Evolutionary conservation across 495 filamentous ascomycete species (phyloP), one percentile per base, ranked within the genome.

Genomic region (Mycothermus thermophilus): DNA sequence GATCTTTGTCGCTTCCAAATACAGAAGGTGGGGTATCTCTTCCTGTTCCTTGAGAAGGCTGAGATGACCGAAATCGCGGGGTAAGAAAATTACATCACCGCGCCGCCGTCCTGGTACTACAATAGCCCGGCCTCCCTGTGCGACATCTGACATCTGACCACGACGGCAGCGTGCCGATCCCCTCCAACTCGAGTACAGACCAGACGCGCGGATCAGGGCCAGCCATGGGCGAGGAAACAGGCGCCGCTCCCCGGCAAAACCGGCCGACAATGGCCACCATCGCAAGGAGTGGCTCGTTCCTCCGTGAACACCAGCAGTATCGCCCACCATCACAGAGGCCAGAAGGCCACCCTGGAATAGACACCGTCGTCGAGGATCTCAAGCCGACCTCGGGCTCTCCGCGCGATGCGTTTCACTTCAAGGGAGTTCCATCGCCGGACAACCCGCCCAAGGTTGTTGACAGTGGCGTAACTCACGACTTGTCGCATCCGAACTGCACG

Each of bases 271-370:
- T 73, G 42, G 56, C 55, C 18, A 43, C 52, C 14, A 47, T 54
- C 14, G 66, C 80, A 64, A 70, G 75, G 37, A 77, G 74, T 57
- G 68, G 67, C 45, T 81, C 77, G 22, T 81, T 78, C 54, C 66
- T 83, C 23, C 64, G 73, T 31, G 78, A 81, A 37, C 77, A 81
- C 41, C 77, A 81, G 47, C 79, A 83, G 41, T 83, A 83, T 45
- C 79, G 77, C 34, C 69, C 77, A 8, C 71, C 72, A n/a, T n/a
- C n/a, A 9, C 60, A 61, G 39, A 58, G 59, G 42, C 55, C 50
- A 15, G 68, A 71, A 30, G 60, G 51, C 37, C 63, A 69, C 40
- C 63, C 71, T 44, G 65, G 62, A 16, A 70, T 71, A 32, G 69
- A 70, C 40, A 67, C 64, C 18, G 66, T 71, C 11, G 60, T 73